Evolutionary conservation across 2,329 filamentous ascomycete species (phyloP).

Genomic region (Monosporascus sp.): DNA sequence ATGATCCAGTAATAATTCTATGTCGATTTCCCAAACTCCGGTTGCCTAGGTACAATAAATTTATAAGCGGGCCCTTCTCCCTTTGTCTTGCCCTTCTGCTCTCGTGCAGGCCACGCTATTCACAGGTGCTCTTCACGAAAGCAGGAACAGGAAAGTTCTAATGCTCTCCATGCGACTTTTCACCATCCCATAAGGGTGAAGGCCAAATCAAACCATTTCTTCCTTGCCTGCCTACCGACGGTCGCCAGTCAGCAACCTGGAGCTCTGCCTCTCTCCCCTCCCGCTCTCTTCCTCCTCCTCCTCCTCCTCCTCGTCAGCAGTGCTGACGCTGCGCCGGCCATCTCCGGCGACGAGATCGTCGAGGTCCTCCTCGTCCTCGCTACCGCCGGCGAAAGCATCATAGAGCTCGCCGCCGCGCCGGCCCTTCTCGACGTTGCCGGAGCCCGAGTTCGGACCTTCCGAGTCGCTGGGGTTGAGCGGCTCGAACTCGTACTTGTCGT

Average conservation of each 20-base stretch:
- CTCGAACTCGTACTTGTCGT: conserved; percentile 91
- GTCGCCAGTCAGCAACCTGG: conserved; percentile 10
- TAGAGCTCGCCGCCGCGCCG: conserved; percentile 83
- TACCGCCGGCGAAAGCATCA: conserved; percentile 91
- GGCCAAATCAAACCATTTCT: background rate
- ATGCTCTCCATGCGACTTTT: too few relatives aligned
- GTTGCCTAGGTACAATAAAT: too few relatives aligned
- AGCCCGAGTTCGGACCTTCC: conserved; percentile 43
- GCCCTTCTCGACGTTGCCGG: conserved; percentile 44
- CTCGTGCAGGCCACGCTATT: too few relatives aligned
- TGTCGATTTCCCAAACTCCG: too few relatives aligned
- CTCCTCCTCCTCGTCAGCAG: conserved; percentile 14
- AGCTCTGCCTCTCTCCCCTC: conserved; percentile 12
- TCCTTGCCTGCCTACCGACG: conserved; percentile 5
- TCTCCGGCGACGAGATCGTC: conserved; percentile 34
- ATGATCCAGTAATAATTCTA: too few relatives aligned
- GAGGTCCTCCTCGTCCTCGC: conserved; percentile 67
- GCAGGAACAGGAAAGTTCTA: too few relatives aligned
- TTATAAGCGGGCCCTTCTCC: too few relatives aligned
- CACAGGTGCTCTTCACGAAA: too few relatives aligned
- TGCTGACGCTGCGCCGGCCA: conserved; percentile 34
- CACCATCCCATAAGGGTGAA: too few relatives aligned
- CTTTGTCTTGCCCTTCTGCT: too few relatives aligned
- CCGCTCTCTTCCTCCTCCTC: background rate
- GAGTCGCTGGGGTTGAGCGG: conserved; percentile 79